Conservation (phyloP, 148 eudicot genomes). For the Chenopodium formosanum region DNA sequence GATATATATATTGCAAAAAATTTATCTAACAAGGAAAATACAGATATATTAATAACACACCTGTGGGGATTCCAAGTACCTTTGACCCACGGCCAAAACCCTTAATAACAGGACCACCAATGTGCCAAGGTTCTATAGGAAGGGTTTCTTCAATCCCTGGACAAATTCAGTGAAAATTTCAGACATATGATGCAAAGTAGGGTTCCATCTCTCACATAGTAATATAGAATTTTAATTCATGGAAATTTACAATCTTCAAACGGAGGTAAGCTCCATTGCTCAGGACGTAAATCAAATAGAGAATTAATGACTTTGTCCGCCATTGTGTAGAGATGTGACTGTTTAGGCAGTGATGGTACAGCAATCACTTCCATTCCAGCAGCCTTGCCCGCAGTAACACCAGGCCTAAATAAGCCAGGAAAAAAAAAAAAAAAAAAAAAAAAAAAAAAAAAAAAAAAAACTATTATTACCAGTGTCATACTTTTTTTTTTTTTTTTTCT, state of each 20-base stretch:
- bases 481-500: too few species aligned
- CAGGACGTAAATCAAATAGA: constrained; percentile 78
- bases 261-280: constrained; percentile 83
- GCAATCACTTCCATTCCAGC: constrained; percentile 94
- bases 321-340: constrained; percentile 57
- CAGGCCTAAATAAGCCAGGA: constrained; percentile 52
- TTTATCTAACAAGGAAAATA: not conserved
- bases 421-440: not conserved
- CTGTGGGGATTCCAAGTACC: constrained; percentile 97
- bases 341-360: constrained; percentile 81
- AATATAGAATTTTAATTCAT: constrained; percentile 6
- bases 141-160: constrained; percentile 82
- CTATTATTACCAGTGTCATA: not conserved
- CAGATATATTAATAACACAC: constrained; percentile 24
- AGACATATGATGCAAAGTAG: not conserved
- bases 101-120: constrained; percentile 93
- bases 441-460: not conserved
- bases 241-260: constrained; percentile 78
- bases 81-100: constrained; percentile 97
- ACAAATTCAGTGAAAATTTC: not conserved
- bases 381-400: constrained; percentile 84
- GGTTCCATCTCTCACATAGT: not conserved
- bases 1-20: not conserved
- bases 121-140: constrained; percentile 83
- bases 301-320: constrained; percentile 86